Evolutionary conservation across 768 basidiomycete species (phyloP), one percentile per base, ranked within the genome.

Genomic region (Suillus alpinus): DNA sequence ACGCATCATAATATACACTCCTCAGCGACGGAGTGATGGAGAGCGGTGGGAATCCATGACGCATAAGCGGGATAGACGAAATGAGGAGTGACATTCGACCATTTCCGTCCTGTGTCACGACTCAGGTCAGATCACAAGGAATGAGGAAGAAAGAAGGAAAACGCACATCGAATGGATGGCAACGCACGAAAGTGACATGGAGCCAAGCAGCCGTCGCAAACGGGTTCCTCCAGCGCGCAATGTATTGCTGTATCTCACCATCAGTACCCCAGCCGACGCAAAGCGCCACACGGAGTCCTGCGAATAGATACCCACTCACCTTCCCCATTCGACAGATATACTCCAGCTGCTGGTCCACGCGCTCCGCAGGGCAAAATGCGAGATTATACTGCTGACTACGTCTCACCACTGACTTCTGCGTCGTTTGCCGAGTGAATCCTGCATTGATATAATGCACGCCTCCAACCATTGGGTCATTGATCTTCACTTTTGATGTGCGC

Each of bases 171-270:
- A 75, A 75, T 0, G 74, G 74, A 37, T 76, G 74, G 53, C 73
- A 76, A 2, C 73, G 67, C 18, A 70, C 74, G 50, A 75, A 67
- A 2, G 74, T 71, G 6, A 75, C 67, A 29, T 75, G 74, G 12
- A 75, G 58, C 74, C 74, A 75, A 8, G 74, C 72, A 12, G 75
- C 72, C 2, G 75, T 73, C 14, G 75, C 74, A 52, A 75, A 76
- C 10, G 74, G 74, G 58, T 76, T 75, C 18, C 75, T 67, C 75
- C 74, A 76, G 41, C 70, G 67, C 4, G 71, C 72, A 49, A 75
- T 72, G 58, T 74, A 76, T 75, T 76, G 75, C 73, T 76, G 16
- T 31, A 12, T 40, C 29, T 18, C 58, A 40, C 26, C 6, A 41
- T 43, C 29, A 47, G 13, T 6, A 36, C 44, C 41, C 29, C 18